A percentile compares a stretch with the other conserved stretches of the same genome.
Conservation (phyloP, 306 rosid species). For the Cucurbita moschata region DNA sequence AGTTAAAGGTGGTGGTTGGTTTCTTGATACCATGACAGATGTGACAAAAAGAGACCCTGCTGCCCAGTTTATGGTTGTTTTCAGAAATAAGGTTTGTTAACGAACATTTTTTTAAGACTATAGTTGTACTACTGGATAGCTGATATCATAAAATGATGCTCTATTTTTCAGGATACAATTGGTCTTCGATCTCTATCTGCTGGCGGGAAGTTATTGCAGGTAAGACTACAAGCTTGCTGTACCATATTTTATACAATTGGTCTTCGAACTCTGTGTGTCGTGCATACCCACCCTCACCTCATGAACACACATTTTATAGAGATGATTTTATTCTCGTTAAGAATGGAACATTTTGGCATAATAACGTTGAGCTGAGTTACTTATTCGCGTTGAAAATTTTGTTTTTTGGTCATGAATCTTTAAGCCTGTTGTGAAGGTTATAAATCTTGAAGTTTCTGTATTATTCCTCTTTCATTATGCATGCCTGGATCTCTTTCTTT, state of each 20-base stretch:
- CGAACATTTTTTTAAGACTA: not conserved
- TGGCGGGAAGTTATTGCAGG: constrained; percentile 97
- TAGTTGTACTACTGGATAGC: constrained; percentile 17
- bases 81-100: constrained; percentile 71
- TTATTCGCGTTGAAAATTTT: not conserved
- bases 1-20: constrained; percentile 93
- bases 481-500: not conserved
- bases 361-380: not conserved
- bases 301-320: not conserved
- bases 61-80: constrained; percentile 68
- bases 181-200: constrained; percentile 94
- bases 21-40: constrained; percentile 60
- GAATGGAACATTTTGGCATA: not conserved
- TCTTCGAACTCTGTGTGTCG: not conserved
- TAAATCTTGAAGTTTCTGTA: not conserved
- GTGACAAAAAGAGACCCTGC: constrained; percentile 97
- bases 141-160: constrained; percentile 17
- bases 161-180: constrained; percentile 60
- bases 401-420: not conserved
- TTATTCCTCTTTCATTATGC: not conserved
- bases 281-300: not conserved
- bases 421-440: not conserved
- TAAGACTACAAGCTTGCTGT: constrained; percentile 11
- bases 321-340: not conserved
- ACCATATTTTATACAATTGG: not conserved